These are phyloP conservation scores for Artemisia argyi DNA, from an alignment of 129 eudicot species.

Conservation along the genomic window DNA sequence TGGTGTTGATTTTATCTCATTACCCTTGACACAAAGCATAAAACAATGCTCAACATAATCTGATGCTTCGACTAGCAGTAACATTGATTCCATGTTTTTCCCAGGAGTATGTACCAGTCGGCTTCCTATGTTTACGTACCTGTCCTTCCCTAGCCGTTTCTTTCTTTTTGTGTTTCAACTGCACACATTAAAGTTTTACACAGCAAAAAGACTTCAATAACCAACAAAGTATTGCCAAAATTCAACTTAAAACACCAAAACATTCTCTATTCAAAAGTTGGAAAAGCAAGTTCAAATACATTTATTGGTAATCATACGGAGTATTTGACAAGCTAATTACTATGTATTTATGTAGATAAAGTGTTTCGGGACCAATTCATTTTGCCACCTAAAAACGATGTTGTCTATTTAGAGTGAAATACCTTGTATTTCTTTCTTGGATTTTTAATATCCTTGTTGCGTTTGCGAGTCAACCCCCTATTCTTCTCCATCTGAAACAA, in stretches of 20 bases:
- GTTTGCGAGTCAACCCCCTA: conserved; percentile 79
- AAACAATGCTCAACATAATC: conserved; percentile 41
- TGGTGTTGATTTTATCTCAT: background rate
- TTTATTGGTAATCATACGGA: background rate
- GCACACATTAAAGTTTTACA: conserved; percentile 19
- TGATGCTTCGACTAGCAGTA: conserved; percentile 56
- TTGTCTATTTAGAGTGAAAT: background rate
- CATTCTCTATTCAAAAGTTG: background rate
- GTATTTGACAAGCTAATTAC: too few relatives aligned
- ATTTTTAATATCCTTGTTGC: conserved; percentile 70
- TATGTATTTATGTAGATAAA: background rate
- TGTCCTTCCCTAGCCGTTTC: conserved; percentile 67
- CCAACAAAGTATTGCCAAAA: background rate
- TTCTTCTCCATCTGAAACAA: conserved; percentile 78
- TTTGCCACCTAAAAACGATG: background rate
- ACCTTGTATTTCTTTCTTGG: conserved; percentile 95
- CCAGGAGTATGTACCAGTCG: conserved; percentile 67
- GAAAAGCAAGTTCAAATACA: background rate
- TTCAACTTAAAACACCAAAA: background rate
- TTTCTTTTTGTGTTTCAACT: conserved; percentile 66
- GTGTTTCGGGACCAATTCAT: background rate
- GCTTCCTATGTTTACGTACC: conserved; percentile 48
- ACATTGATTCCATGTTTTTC: conserved; percentile 75
- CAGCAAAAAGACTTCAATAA: background rate
- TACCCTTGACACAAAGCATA: background rate